phyloP scores from a whole-genome alignment of 345 rosid species.

The Boechera divaricarpa region DNA sequence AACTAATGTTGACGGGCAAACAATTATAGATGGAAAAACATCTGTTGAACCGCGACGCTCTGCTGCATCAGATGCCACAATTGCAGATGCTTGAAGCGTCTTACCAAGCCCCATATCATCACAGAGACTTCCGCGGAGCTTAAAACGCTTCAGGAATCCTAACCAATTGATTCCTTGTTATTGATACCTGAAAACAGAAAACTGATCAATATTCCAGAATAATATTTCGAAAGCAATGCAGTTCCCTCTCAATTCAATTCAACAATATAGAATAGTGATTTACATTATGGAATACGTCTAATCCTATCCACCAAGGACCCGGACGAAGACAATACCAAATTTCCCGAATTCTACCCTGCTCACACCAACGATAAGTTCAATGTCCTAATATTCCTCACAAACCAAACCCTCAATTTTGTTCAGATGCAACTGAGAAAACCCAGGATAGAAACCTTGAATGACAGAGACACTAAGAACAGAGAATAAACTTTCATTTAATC shows the following conservation, averaged over 20 bases:
- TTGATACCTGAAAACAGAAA: slow-evolving; percentile 75
- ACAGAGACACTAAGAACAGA: slow-evolving; percentile 20
- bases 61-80: slow-evolving; percentile 95
- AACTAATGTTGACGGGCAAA: slow-evolving; percentile 98
- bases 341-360: slow-evolving; percentile 14
- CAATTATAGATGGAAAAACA: slow-evolving; percentile 76
- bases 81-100: slow-evolving; percentile 98
- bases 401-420: slow-evolving; percentile 25
- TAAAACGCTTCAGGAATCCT: slow-evolving; percentile 93
- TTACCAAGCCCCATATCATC: slow-evolving; percentile 99
- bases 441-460: slow-evolving; percentile 16
- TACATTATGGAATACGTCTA: slow-evolving; percentile 5
- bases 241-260: slow-evolving; percentile 13
- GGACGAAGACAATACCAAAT: not conserved
- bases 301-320: slow-evolving; percentile 7
- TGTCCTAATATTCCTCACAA: slow-evolving; percentile 30
- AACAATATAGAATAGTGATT: slow-evolving; percentile 2
- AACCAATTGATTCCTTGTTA: slow-evolving; percentile 99
- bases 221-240: slow-evolving; percentile 11
- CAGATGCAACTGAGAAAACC: slow-evolving; percentile 24
- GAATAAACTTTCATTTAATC: slow-evolving; percentile 5
- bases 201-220: slow-evolving; percentile 25
- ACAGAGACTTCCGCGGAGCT: slow-evolving; percentile 98
- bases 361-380: slow-evolving; percentile 21
- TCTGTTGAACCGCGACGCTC: slow-evolving; percentile 57